A percentile compares a stretch with the other conserved stretches of the same genome.
phyloP scores from a whole-genome alignment of 2,329 filamentous ascomycete species.

The Pseudofabraea citricarpa region DNA sequence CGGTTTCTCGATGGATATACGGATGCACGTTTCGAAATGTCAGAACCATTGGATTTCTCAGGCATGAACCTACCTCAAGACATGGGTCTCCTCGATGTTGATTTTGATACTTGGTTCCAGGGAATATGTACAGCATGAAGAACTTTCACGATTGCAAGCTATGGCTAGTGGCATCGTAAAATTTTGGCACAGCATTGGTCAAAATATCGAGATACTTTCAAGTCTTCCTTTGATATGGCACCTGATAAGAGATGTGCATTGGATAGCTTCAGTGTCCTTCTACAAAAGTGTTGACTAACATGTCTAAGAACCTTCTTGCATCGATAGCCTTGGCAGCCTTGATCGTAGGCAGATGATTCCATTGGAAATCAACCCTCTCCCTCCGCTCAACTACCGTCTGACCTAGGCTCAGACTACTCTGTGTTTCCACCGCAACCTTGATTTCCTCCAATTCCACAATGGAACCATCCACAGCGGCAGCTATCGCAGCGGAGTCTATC shows the following conservation, averaged over 20 bases:
- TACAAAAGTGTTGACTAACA: not conserved
- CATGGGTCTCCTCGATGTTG: not conserved
- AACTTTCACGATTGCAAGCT: not conserved
- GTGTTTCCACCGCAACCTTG: not conserved
- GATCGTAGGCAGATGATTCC: not conserved
- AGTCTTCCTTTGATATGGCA: too few relatives aligned
- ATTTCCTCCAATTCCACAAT: not conserved
- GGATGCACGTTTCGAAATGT: not conserved
- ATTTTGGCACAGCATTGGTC: too few relatives aligned
- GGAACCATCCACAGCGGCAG: not conserved
- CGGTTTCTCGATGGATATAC: not conserved
- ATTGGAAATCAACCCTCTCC: not conserved
- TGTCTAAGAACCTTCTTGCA: not conserved
- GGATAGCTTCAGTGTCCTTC: not conserved
- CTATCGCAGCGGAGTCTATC: not conserved
- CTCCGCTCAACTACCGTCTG: not conserved
- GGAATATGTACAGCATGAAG: too few relatives aligned
- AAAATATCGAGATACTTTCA: too few relatives aligned
- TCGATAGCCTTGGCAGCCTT: not conserved
- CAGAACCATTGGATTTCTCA: not conserved
- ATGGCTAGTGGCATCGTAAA: not conserved
- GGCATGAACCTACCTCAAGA: too few relatives aligned
- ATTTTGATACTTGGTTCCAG: slow-evolving; percentile 1
- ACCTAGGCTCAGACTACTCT: not conserved
- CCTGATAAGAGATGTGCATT: too few relatives aligned